Conservation (phyloP, 768 basidiomycete species). For the Boletus rubescentipes region DNA sequence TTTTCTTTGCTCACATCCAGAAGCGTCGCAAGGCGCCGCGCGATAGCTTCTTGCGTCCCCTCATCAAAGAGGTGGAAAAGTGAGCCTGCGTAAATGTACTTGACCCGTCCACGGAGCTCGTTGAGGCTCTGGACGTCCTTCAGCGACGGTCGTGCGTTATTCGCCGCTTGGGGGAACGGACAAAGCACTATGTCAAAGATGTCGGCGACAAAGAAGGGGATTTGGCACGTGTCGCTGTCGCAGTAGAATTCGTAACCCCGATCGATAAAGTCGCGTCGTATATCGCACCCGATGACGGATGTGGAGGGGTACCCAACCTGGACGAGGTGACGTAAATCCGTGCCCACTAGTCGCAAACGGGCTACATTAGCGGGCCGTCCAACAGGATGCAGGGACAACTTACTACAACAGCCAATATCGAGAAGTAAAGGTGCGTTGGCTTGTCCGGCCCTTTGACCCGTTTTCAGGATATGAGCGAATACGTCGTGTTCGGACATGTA, state of each 20-base stretch:
- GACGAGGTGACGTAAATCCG: constrained; percentile 2
- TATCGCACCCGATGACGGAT: constrained; percentile 1
- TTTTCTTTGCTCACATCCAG: not conserved
- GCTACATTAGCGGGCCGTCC: not conserved
- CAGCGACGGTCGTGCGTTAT: too few species aligned
- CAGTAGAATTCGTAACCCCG: not conserved
- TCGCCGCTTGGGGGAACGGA: not conserved
- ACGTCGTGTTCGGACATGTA: too few species aligned
- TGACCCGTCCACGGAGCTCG: too few species aligned
- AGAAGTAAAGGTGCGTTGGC: not conserved
- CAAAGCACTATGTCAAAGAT: not conserved
- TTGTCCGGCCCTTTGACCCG: not conserved
- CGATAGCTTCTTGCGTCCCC: not conserved
- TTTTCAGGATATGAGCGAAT: not conserved
- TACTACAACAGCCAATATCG: constrained; percentile 4
- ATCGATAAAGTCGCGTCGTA: not conserved
- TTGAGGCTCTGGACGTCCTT: not conserved
- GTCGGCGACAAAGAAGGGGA: not conserved
- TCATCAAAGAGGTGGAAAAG: not conserved
- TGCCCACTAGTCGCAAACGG: not conserved
- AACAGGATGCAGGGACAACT: not conserved
- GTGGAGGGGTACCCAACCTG: not conserved
- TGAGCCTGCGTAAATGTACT: not conserved
- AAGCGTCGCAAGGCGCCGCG: not conserved
- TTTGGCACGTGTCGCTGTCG: not conserved